phyloP scores from a whole-genome alignment of 2,329 filamentous ascomycete genomes.

The Bipolaris sorokiniana region DNA sequence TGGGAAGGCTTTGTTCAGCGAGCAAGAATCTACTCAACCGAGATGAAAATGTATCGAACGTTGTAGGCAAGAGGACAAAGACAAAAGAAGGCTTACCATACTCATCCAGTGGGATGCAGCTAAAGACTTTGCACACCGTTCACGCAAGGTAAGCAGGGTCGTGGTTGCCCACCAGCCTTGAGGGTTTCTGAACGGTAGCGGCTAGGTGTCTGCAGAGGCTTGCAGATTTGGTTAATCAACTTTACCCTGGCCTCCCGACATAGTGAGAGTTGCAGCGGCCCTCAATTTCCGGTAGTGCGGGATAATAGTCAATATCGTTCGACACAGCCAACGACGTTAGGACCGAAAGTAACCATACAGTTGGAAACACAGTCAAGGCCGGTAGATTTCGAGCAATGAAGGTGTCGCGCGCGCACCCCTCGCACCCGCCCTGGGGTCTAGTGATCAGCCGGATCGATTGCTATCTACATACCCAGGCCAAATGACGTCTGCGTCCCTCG shows the following conservation, averaged over 20 bases:
- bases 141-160: constrained; percentile 17
- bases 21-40: neutral
- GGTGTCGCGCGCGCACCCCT: constrained; percentile 1
- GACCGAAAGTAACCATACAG: neutral
- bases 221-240: constrained; percentile 9
- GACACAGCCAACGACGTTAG: constrained; percentile 3
- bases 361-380: neutral
- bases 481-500: constrained; percentile 12
- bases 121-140: constrained; percentile 33
- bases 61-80: constrained; percentile 9
- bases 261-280: constrained; percentile 6
- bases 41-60: neutral
- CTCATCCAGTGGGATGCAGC: constrained; percentile 18
- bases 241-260: constrained; percentile 8
- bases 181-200: constrained; percentile 15
- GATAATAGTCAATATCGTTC: constrained; percentile 4
- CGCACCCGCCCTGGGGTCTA: neutral
- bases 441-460: constrained; percentile 3
- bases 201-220: constrained; percentile 15
- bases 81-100: constrained; percentile 25
- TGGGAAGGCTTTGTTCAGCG: neutral
- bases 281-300: constrained; percentile 16
- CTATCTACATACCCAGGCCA: neutral
- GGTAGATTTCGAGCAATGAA: neutral
- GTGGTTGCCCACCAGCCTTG: constrained; percentile 15